phyloP scores from a whole-genome alignment of 345 rosid genomes.

The Eucalyptus marginata region DNA sequence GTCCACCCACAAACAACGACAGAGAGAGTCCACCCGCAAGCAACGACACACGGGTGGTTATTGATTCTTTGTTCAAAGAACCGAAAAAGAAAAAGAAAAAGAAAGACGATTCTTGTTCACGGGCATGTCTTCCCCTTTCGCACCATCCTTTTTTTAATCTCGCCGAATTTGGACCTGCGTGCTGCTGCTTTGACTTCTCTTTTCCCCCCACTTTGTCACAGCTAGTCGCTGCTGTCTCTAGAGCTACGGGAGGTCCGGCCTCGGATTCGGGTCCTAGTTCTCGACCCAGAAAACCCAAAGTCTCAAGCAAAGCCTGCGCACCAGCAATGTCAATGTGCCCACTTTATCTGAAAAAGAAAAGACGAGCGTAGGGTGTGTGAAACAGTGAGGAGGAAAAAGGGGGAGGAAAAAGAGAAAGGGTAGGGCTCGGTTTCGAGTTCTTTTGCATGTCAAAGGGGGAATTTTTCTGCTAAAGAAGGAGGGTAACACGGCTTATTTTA shows the following conservation, averaged over 20 bases:
- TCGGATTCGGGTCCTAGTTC: neutral
- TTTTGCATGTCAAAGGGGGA: conserved; percentile 18
- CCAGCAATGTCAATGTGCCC: neutral
- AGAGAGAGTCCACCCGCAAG: neutral
- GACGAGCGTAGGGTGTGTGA: neutral
- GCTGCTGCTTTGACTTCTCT: neutral
- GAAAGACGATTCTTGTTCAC: neutral
- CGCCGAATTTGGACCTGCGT: neutral
- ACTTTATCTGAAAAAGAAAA: neutral
- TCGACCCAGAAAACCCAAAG: neutral
- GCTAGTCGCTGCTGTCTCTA: neutral
- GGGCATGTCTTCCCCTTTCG: neutral
- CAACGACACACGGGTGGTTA: neutral
- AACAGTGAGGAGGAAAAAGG: neutral
- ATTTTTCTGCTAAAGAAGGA: neutral
- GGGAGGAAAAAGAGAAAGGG: neutral
- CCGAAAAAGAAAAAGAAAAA: neutral
- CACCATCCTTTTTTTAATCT: neutral
- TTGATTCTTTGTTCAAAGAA: neutral
- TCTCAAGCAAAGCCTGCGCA: neutral
- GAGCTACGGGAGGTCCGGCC: neutral
- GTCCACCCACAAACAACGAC: neutral
- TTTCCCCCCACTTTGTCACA: neutral
- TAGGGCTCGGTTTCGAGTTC: neutral
- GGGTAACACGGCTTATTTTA: neutral